Evolutionary conservation across 2,329 filamentous ascomycete genomes (phyloP).

Genomic region (Microsporum audouinii): DNA sequence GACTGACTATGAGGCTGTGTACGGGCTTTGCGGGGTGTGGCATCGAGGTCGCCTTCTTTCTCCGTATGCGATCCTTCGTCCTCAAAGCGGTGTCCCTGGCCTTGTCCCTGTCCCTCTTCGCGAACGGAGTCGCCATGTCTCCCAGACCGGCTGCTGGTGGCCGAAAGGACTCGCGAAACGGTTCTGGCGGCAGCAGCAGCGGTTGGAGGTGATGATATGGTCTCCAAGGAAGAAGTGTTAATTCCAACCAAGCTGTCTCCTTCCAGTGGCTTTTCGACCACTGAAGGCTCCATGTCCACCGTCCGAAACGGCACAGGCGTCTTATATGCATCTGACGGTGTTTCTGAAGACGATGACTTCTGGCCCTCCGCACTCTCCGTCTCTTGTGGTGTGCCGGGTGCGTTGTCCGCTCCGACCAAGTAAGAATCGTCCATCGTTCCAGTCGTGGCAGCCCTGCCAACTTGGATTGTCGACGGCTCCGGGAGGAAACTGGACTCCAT

Average conservation of each 20-base stretch:
- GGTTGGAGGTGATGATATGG: conserved; percentile 35
- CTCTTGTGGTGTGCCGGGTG: conserved; percentile 13
- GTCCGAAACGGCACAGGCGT: conserved; percentile 19
- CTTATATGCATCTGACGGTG: conserved; percentile 20
- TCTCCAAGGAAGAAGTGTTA: conserved; percentile 31
- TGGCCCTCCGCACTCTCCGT: conserved; percentile 6
- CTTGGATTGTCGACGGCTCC: conserved; percentile 38
- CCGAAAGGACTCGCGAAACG: conserved; percentile 29
- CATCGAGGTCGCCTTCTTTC: conserved; percentile 10
- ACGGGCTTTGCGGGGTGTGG: conserved; percentile 9
- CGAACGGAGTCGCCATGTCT: neutral
- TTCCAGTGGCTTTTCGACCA: conserved; percentile 7
- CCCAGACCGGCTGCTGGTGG: conserved; percentile 8
- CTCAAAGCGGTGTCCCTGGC: neutral
- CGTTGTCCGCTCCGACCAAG: conserved; percentile 27
- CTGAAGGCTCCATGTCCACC: conserved; percentile 4
- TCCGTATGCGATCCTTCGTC: neutral
- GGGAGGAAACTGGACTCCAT: conserved; percentile 54
- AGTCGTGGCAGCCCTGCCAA: conserved; percentile 17
- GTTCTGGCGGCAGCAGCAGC: conserved; percentile 34
- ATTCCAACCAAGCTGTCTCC: conserved; percentile 12
- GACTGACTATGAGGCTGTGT: conserved; percentile 1
- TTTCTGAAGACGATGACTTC: conserved; percentile 15
- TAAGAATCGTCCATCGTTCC: conserved; percentile 35
- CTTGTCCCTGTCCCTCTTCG: neutral